Evolutionary conservation across 2,329 filamentous ascomycete genomes (phyloP), one percentile per base, ranked within the genome.

Genomic region (Raffaelea arxii): DNA sequence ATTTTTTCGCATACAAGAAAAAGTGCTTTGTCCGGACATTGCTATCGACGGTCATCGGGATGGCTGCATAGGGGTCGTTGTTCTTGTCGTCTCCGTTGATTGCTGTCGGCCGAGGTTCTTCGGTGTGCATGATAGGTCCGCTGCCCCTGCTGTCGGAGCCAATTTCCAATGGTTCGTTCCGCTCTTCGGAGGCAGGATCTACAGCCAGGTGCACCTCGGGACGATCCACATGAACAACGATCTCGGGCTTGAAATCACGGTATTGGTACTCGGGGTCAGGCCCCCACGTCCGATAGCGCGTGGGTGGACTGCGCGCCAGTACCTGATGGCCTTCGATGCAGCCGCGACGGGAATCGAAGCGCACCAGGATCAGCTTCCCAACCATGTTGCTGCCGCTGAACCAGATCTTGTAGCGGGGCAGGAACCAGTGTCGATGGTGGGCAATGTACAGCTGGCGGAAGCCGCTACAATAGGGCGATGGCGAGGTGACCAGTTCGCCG

Each of bases 351-450:
- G 80, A 75, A 59, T 95, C 80, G 58, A 89, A 96, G 12, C 85
- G 80, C n/a, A 76, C 74, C 35, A 95, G 58, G 23, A 94, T 72
- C 37, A 95, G 63, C 59, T 84, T 84, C 0, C 90, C 90, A 2
- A 76, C 82, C 41, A 87, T 72, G 25, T 81, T 75, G 2, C 71
- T 74, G 62, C 95, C 87, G 49, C 80, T 77, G 58, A 95, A 91
- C 90, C 90, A 96, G 52, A 96, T 70, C 62, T 86, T 90, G 59
- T 86, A 72, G 44, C 77, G 79, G 0, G 86, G 73, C 1, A 96
- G 70, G 57, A 94, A 95, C 90, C 90, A 96, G 56, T 82, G 79
- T 0, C 84, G 82, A 52, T 92, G 76, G 59, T 92, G 85, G 19
- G 80, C 73, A 37, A 74, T 67, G 60, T 85, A 95, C 3, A 95